phyloP scores from a whole-genome alignment of 805 yeast genomes.

The Ogataea trehalophila region DNA sequence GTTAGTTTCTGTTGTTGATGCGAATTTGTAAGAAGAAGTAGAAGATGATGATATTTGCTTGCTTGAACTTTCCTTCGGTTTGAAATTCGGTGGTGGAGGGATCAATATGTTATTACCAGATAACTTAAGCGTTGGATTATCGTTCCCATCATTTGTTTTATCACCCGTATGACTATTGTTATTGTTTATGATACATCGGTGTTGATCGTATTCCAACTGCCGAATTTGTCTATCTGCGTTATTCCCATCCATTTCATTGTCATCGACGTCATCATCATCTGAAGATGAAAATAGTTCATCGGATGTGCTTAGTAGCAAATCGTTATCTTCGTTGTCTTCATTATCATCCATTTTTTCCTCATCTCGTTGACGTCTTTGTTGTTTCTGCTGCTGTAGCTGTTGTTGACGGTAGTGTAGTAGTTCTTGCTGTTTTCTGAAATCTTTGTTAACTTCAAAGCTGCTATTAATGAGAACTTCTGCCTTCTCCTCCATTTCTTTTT shows the following conservation, averaged over 20 bases:
- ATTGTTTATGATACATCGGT: not conserved
- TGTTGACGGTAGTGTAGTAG: not conserved
- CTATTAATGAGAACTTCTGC: not conserved
- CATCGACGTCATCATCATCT: not conserved
- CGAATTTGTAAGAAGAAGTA: too few relatives aligned
- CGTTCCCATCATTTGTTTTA: too few relatives aligned
- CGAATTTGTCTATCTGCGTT: not conserved
- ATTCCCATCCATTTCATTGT: not conserved
- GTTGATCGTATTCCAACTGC: not conserved
- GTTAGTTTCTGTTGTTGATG: too few relatives aligned
- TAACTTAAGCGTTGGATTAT: too few relatives aligned
- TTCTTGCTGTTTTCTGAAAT: not conserved
- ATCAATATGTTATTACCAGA: too few relatives aligned
- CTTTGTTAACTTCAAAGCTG: not conserved
- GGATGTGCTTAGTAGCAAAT: conserved; percentile 2
- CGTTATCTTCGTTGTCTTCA: not conserved
- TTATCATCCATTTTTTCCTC: not conserved
- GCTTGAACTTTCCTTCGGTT: too few relatives aligned
- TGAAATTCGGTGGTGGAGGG: too few relatives aligned
- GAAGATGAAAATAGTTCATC: conserved; percentile 3
- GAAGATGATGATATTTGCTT: too few relatives aligned
- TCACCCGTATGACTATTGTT: not conserved
- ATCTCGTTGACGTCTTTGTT: not conserved
- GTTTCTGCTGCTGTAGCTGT: not conserved
- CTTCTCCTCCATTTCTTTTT: not conserved